phyloP scores from a whole-genome alignment of 192 early-diverging fungal genomes.

The Coemansia sp. region DNA sequence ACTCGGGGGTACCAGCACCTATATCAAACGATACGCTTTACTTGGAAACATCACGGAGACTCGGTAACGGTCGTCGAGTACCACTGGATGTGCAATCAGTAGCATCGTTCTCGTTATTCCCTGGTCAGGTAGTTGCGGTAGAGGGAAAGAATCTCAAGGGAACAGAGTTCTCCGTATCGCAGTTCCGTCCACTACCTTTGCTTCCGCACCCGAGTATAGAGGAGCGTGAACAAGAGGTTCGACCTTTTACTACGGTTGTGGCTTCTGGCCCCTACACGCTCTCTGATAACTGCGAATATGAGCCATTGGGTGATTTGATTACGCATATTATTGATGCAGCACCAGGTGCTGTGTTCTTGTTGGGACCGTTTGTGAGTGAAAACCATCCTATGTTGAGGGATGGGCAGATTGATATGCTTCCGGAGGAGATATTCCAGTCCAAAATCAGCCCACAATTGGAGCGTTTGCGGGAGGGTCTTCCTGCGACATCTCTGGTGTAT shows the following conservation, averaged over 20 bases:
- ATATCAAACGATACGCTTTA: slow-evolving; percentile 54
- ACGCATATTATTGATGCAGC: slow-evolving; percentile 53
- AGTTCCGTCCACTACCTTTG: slow-evolving; percentile 58
- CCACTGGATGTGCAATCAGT: slow-evolving; percentile 59
- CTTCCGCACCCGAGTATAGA: slow-evolving; percentile 42
- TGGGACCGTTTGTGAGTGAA: slow-evolving; percentile 70
- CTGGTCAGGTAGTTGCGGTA: slow-evolving; percentile 82
- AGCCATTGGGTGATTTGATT: slow-evolving; percentile 79
- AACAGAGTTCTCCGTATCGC: slow-evolving; percentile 52
- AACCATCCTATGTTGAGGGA: slow-evolving; percentile 56
- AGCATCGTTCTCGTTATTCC: slow-evolving; percentile 72
- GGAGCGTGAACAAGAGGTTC: slow-evolving; percentile 1
- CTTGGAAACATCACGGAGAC: slow-evolving; percentile 74
- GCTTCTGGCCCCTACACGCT: slow-evolving; percentile 88
- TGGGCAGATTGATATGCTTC: slow-evolving; percentile 54
- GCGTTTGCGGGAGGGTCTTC: slow-evolving; percentile 48
- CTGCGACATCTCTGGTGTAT: slow-evolving; percentile 53
- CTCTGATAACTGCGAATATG: slow-evolving; percentile 71
- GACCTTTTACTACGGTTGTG: slow-evolving; percentile 57
- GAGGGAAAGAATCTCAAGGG: slow-evolving; percentile 63
- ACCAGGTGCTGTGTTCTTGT: slow-evolving; percentile 80
- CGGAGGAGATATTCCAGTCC: slow-evolving; percentile 60
- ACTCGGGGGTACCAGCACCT: slow-evolving; percentile 11
- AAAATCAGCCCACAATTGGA: slow-evolving; percentile 59
- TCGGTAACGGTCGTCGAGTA: slow-evolving; percentile 70